Evolutionary conservation across 176 grass and related monocot species (phyloP), one percentile per base, ranked within the genome.

Genomic region (Avena eriantha): DNA sequence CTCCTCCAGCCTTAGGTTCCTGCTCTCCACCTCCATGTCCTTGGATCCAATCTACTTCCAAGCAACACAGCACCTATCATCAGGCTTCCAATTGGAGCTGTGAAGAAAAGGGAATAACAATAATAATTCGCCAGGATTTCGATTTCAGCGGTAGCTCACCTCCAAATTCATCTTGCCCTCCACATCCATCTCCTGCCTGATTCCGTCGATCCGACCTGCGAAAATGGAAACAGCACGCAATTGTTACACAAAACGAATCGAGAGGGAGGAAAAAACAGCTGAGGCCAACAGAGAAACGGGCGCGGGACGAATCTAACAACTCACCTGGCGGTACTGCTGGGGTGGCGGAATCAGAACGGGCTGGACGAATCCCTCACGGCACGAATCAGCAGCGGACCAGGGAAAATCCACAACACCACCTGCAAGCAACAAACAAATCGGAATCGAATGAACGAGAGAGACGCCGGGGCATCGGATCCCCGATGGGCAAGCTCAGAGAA

Each of bases 11-110:
- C 68, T 86, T 47, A 65, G 12, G 29, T 51, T 86, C 74, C 77
- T 90, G 88, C 53, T 77, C 68, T 88, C 88, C 35, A 83, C 88
- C 85, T 95, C 86, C 86, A 85, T 88, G 14, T 64, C 82, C 64
- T 66, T 87, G 84, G 84, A 90, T 90, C 80, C 84, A 83, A 90
- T 48, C 89, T 90, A 11, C 23, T 83, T 23, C 22, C 84, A 83
- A 87, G 23, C 19, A 87, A 73, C 2, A 46, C 66, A 53, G 3
- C 26, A 33, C 31, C 63, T 17, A 76, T 51, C 69, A 60, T 88
- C 17, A 85, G 63, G 17, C 34, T 80, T 69, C 36, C 4, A 78
- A 68, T 56, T 31, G 22, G 36, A 55, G 49, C 21, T 46, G 13
- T 7, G 0, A 66, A 23, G 8, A n/a, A 63, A 85, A 43, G 2